Base-by-base conservation (phyloP, 1,139 yeast species). In the Sugiyamaella castrensis region DNA sequence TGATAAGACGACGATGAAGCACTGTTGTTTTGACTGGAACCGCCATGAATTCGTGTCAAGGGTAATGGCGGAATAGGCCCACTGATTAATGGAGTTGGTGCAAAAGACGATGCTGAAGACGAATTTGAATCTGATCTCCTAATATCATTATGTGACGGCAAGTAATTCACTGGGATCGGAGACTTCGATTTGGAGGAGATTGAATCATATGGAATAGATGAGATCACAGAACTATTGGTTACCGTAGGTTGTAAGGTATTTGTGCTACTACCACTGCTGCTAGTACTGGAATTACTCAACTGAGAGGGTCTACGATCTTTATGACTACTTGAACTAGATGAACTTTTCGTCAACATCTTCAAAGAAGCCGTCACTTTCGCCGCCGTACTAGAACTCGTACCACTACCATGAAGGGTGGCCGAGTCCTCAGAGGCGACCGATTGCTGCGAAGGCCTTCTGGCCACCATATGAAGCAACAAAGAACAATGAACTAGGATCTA, bases 31-130 rank as follows among this genome's bases (percentile, higher is more conserved):
- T 15, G 10, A 33, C 41, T 46, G 38, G 37, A 50, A n/a, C 34
- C 26, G 34, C 42, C 44, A 37, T 46, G 51, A 13, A 51, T 43
- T 36, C 58, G 24, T 11, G 33, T 48, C 12, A 53, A 53, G 5
- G 65, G 65, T 39, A 61, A 45, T 6, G 65, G 63, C 1, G 65
- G 65, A 27, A 61, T 61, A 5, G 65, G 65, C 8, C 59, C 60
- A 15, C 60, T 55, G 28, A 61, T 61, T 24, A 54, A 46, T n/a
- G 61, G 49, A 10, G 56, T 46, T 1, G 62, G 63, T 24, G 54
- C 55, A 43, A 54, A 54, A 16, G 47, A 37, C 43, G 47, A 29
- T 37, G 47, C 39, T 31, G 32, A 32, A 38, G 31, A 38, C 32
- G 37, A 44, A 15, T 41, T 40, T 24, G 28, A 40, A 7, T 38